Evolutionary conservation across 768 basidiomycete genomes (phyloP).

Genomic region (Rhizopogon sp.): DNA sequence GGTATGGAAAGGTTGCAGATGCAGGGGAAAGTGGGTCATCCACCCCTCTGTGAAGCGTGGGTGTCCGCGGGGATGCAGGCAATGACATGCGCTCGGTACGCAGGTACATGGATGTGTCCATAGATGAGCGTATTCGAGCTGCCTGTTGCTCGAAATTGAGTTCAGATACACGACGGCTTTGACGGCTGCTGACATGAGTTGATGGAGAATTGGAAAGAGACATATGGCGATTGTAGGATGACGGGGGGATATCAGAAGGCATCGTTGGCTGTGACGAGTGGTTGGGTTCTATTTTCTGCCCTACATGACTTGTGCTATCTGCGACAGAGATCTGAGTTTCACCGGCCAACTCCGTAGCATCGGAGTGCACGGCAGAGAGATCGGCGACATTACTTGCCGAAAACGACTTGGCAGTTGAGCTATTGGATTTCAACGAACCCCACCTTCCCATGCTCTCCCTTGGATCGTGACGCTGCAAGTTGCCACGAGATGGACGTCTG

Average conservation of each 20-base stretch:
- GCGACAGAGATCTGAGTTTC: conserved; percentile 9
- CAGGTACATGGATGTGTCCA: conserved; percentile 20
- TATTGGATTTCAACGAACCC: conserved; percentile 22
- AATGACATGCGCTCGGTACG: conserved; percentile 26
- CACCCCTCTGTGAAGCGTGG: conserved; percentile 7
- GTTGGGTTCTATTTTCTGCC: conserved; percentile 19
- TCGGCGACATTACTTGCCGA: neutral
- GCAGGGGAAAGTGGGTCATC: conserved; percentile 8
- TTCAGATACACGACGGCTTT: conserved; percentile 11
- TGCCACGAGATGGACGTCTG: conserved; percentile 21
- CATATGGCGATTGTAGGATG: conserved; percentile 9
- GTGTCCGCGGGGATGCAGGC: conserved; percentile 15
- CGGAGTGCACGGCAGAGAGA: conserved; percentile 7
- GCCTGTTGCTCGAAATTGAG: conserved; percentile 24
- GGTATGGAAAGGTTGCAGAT: conserved; percentile 13
- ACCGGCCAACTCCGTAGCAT: conserved; percentile 17
- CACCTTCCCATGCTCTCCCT: conserved; percentile 10
- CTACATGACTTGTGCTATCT: conserved; percentile 7
- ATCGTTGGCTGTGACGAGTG: conserved; percentile 8
- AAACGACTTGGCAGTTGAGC: conserved; percentile 9
- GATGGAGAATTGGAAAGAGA: conserved; percentile 14
- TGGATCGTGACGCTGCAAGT: conserved; percentile 15
- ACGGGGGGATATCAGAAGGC: conserved; percentile 18
- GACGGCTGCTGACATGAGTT: conserved; percentile 1
- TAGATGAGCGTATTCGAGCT: conserved; percentile 26